Evolutionary conservation across 164 flowering plant genomes (phyloP).

Genomic region (Sedum album): DNA sequence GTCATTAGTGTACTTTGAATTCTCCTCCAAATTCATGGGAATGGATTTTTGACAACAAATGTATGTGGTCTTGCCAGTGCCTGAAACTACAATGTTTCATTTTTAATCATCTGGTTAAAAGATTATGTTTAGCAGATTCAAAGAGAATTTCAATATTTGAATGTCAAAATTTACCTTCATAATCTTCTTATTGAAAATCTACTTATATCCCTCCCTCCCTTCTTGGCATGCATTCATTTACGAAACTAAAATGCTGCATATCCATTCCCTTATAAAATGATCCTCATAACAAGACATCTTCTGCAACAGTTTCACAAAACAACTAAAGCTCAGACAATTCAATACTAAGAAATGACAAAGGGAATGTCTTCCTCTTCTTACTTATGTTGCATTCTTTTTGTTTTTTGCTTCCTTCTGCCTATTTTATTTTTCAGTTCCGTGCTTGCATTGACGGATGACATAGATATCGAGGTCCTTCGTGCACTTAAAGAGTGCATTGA

Average conservation of each 20-base stretch:
- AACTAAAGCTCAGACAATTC: background rate
- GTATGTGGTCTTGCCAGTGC: too few species aligned
- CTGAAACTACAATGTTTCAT: too few species aligned
- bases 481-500: slow-evolving; percentile 22
- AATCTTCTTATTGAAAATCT: too few species aligned
- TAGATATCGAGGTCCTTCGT: slow-evolving; percentile 23
- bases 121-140: too few species aligned
- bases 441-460: slow-evolving; percentile 17
- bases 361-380: background rate
- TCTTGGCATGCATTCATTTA: too few species aligned
- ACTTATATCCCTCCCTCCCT: too few species aligned
- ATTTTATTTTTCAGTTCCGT: slow-evolving; percentile 7
- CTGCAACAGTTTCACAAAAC: background rate
- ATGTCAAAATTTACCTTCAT: too few species aligned
- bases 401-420: background rate
- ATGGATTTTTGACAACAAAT: too few species aligned
- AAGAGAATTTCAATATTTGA: too few species aligned
- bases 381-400: background rate
- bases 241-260: background rate
- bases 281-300: background rate
- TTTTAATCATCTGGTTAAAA: too few species aligned
- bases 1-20: too few species aligned
- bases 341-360: background rate
- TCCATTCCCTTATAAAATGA: background rate
- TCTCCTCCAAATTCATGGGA: too few species aligned